phyloP scores from a whole-genome alignment of 2,329 filamentous ascomycete genomes.

The Diaporthe ampelina region DNA sequence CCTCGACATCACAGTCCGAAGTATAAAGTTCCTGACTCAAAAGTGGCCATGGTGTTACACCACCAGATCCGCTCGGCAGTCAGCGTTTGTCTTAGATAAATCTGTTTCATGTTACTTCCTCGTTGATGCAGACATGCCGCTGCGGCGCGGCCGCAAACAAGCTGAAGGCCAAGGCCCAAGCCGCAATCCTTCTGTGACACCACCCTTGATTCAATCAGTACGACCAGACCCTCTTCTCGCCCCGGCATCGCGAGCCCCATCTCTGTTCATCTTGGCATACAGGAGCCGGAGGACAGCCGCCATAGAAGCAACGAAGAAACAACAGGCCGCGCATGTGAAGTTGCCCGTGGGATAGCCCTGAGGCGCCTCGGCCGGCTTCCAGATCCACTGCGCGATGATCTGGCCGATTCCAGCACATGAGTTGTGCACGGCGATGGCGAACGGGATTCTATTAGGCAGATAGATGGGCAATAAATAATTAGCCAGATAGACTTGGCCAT shows the following conservation, averaged over 20 bases:
- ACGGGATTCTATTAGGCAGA: conserved; percentile 45
- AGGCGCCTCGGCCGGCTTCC: conserved; percentile 49
- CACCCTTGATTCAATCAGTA: conserved; percentile 42
- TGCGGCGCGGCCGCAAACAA: too few species aligned
- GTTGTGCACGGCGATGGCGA: conserved; percentile 56
- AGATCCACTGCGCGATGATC: conserved; percentile 57
- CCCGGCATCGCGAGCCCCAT: conserved; percentile 43
- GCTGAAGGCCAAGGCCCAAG: not conserved
- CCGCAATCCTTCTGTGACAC: not conserved
- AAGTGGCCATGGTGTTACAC: not conserved
- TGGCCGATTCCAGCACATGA: conserved; percentile 53
- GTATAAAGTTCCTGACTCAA: not conserved
- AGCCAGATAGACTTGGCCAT: not conserved
- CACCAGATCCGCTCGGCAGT: too few species aligned
- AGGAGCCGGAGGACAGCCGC: conserved; percentile 43
- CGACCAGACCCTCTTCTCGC: conserved; percentile 45
- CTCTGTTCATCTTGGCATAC: conserved; percentile 47
- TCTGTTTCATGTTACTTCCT: not conserved
- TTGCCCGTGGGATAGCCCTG: conserved; percentile 55
- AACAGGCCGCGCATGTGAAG: conserved; percentile 55
- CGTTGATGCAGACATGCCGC: not conserved
- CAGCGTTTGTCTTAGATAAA: too few species aligned
- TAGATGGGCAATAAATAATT: not conserved
- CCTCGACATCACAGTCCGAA: not conserved
- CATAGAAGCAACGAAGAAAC: conserved; percentile 49